Evolutionary conservation across 2,329 filamentous ascomycete genomes (phyloP), one percentile per base, ranked within the genome.

Genomic region (Calonectria pauciramosa): DNA sequence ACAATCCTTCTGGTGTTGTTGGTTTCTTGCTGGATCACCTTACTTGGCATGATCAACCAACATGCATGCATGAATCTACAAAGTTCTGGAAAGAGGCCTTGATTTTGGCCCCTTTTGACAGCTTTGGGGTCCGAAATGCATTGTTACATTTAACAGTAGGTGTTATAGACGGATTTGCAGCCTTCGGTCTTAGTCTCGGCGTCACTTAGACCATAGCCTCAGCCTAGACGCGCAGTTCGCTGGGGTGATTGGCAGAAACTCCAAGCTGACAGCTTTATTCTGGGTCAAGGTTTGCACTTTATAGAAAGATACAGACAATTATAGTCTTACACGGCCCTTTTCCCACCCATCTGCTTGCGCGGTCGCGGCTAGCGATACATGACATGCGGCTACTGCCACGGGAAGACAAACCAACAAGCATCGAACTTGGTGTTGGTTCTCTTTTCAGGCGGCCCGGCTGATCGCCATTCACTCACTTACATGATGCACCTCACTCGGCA

Each of bases 401-500:
- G 32, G 56, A 60, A 23, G n/a, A 36, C 56, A 38, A 60, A 60
- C 56, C 56, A 60, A 60, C 56, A 60, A 20, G 36, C 32, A 60
- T 34, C 18, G 18, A n/a, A 20, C 16, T 56, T 34, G 56, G 56
- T 47, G 44, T 23, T 47, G 44, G 44, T 23, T 47, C n/a, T 47
- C 9, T 47, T n/a, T 10, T 11, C 44, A 47, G 20, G 34, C 56
- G 34, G 32, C 36, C 32, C 32, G 56, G 36, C n/a, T 38, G 56
- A 38, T 60, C 32, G 20, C n/a, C 56, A 14, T n/a, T 38, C 56
- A 60, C 56, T 38, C 56, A 60, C 56, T 60, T 60, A 60, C 56
- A 60, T 38, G 34, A n/a, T 38, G 56, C 56, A 60, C 11, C 26
- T 18, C 3, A 36, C 32, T 38, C 20, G 34, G 32, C 11, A 36